Conservation (phyloP, 495 filamentous ascomycete species). For the Hypoxylon fuscum region DNA sequence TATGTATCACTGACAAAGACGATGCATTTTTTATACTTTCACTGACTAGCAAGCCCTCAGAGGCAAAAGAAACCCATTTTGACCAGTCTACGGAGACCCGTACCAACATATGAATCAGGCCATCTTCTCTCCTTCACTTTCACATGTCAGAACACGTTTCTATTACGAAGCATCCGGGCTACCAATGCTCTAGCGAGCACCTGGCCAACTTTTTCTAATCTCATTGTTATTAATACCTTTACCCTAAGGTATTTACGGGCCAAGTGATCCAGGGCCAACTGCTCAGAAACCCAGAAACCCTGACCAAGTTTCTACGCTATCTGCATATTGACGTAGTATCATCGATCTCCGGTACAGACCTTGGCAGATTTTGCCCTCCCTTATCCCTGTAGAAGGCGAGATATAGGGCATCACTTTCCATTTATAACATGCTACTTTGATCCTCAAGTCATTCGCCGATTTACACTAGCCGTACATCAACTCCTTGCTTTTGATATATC, state of each 20-base stretch:
- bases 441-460: conserved; percentile 17
- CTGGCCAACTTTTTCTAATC: not conserved
- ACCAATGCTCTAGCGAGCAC: not conserved
- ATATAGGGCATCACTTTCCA: conserved; percentile 18
- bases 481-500: conserved; percentile 23
- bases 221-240: too few relatives aligned
- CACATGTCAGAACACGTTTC: conserved; percentile 24
- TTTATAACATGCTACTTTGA: conserved; percentile 20
- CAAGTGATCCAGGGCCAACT: not conserved
- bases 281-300: not conserved
- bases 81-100: too few relatives aligned
- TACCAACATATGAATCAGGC: not conserved
- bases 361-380: conserved; percentile 29
- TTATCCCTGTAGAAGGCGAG: conserved; percentile 22
- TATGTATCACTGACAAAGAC: too few relatives aligned
- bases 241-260: too few relatives aligned
- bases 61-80: not conserved
- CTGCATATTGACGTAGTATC: conserved; percentile 37
- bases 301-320: conserved; percentile 1
- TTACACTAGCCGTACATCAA: conserved; percentile 23
- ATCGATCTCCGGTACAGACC: conserved; percentile 21
- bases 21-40: not conserved
- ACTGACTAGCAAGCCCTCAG: not conserved
- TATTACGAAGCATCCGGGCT: not conserved
- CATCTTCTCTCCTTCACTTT: conserved; percentile 2